Evolutionary conservation across 78 protist genomes (phyloP), one percentile per base, ranked within the genome.

Genomic region (Dictyostelium capitatum): DNA sequence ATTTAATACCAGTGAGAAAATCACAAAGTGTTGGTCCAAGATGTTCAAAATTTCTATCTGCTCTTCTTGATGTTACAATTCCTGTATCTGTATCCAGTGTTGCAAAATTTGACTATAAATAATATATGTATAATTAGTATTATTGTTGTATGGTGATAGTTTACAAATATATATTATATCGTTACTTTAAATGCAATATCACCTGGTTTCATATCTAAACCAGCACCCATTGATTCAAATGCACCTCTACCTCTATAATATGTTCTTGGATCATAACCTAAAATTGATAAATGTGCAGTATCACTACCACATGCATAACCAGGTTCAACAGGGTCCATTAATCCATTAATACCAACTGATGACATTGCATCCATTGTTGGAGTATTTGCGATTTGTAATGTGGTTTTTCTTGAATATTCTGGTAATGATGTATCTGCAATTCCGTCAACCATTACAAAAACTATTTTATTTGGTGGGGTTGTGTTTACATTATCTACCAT

Each of bases 261-360:
- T 37, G 41, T 62, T 37, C 97, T 50, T 15, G 98, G 98, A 10
- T 92, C 85, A 72, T 97, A 97, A 23, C 98, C 98, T 15, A 97
- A 84, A 20, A 97, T 83, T 41, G 92, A 77, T 23, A 97, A 79
- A 85, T 97, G 98, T n/a, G 98, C 98, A 4, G 98, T 97, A 64
- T 97, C 98, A 64, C 95, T 83, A 15, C 98, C 98, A 69, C 98
- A 97, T 41, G 98, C 97, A 23, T 84, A 79, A 0, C 98, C 98
- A 30, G 98, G 97, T 73, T 93, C 97, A 1, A 97, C 97, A 2
- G 98, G 97, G 37, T 97, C 98, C 90, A 97, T 65, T 46, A 83
- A 30, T 23, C 98, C 98, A 67, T 56, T 72, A 0, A 95, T 30
- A 23, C 97, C 95, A 51, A n/a, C 20, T 59, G 46, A 46, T 20